These are phyloP conservation scores for Rhodotorula sp. DNA, from an alignment of 1,284 basidiomycete genomes.

Conservation along the genomic window DNA sequence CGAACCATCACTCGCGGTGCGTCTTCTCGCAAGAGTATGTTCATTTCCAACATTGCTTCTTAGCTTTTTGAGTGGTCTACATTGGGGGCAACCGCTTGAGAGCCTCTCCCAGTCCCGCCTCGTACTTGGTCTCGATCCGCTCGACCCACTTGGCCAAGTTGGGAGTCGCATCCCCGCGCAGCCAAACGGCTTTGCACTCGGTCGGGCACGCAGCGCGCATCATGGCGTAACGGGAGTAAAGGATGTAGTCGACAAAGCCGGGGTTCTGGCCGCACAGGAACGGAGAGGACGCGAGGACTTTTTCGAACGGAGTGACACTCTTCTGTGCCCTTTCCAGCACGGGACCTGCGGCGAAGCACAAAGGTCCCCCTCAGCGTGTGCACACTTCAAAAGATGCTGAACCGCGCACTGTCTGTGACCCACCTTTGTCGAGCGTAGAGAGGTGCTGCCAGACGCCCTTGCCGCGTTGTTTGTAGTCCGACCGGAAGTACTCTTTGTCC, in stretches of 20 bases:
- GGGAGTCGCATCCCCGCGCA: not conserved
- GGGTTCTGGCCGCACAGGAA: conserved; percentile 19
- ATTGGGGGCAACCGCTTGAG: not conserved
- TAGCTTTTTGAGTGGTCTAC: too few species aligned
- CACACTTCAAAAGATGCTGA: too few species aligned
- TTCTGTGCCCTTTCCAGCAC: conserved; percentile 10
- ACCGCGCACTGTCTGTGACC: too few species aligned
- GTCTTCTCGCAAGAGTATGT: too few species aligned
- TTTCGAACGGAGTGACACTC: conserved; percentile 14
- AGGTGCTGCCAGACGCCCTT: conserved; percentile 20
- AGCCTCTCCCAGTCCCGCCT: not conserved
- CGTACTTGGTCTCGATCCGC: conserved; percentile 6
- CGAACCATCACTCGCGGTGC: too few species aligned
- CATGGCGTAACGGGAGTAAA: conserved; percentile 28
- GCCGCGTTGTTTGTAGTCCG: conserved; percentile 20
- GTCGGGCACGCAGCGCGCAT: conserved; percentile 21
- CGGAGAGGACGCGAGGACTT: conserved; percentile 2
- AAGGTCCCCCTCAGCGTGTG: too few species aligned
- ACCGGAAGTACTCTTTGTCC: conserved; percentile 17
- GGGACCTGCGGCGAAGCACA: too few species aligned
- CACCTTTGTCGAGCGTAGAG: conserved; percentile 10
- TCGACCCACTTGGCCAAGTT: conserved; percentile 19
- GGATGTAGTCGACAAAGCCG: conserved; percentile 29
- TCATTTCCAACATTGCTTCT: too few species aligned
- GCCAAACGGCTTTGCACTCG: conserved; percentile 19